Percentiles rank a stretch among this genome's conserved stretches.
Conservation (phyloP, 169 alveolate genomes). For the Sarcocystis neurona region DNA sequence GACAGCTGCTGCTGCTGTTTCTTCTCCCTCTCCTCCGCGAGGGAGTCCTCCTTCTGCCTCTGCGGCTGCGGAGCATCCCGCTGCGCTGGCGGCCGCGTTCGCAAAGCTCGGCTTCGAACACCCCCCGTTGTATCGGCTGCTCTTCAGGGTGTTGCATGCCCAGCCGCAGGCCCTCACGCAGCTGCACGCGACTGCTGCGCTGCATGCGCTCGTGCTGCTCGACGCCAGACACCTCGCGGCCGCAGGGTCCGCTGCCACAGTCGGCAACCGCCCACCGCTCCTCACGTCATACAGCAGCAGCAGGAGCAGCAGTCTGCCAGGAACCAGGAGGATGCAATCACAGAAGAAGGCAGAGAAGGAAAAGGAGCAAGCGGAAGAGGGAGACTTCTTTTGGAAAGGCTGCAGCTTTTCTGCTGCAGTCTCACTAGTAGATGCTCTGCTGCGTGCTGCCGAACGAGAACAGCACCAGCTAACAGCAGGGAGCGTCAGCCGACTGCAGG, state of each 20-base stretch:
- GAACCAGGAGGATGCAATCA: neutral
- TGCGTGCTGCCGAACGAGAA: constrained; percentile 3
- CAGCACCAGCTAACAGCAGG: neutral
- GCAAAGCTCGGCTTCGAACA: constrained; percentile 13
- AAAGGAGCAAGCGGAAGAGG: neutral
- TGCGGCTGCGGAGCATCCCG: too few species aligned
- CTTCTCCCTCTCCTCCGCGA: too few species aligned
- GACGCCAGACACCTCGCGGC: neutral
- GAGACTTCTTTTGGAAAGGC: neutral
- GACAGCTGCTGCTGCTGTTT: too few species aligned
- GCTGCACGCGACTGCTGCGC: neutral
- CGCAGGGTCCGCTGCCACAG: too few species aligned
- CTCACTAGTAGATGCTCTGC: neutral
- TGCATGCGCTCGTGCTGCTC: constrained; percentile 23
- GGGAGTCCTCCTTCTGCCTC: neutral
- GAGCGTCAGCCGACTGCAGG: neutral
- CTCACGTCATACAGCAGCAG: neutral
- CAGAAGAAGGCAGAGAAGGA: neutral
- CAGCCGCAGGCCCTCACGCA: neutral
- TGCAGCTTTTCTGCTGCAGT: neutral
- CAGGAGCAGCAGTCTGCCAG: neutral
- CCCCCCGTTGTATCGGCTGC: neutral
- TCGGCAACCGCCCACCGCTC: too few species aligned
- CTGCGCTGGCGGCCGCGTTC: neutral
- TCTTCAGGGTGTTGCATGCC: neutral